Evolutionary conservation across 257 asterid genomes (phyloP).

Genomic region (Lavandula angustifolia): DNA sequence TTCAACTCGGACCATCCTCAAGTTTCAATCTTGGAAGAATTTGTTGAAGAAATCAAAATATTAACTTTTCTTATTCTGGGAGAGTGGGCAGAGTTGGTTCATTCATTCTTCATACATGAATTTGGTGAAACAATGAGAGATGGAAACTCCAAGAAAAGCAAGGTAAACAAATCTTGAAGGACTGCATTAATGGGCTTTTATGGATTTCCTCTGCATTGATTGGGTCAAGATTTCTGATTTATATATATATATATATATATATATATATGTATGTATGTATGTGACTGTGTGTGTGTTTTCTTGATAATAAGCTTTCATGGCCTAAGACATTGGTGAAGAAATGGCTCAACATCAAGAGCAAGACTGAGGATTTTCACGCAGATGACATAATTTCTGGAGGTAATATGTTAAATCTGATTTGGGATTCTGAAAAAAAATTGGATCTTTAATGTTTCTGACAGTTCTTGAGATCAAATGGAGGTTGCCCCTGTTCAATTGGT

Average conservation of each 20-base stretch:
- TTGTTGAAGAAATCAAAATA: conserved; percentile 36
- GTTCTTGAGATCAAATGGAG: conserved; percentile 27
- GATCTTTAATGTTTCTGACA: conserved; percentile 27
- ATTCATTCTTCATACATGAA: conserved; percentile 43
- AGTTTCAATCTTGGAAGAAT: conserved; percentile 12
- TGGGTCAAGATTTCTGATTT: conserved; percentile 42
- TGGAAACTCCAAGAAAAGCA: conserved; percentile 76
- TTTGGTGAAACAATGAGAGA: conserved; percentile 82
- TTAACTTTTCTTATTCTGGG: conserved; percentile 17
- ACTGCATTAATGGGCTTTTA: conserved; percentile 40
- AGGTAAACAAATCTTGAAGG: conserved; percentile 47
- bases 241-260: no score
- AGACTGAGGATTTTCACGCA: conserved; percentile 88
- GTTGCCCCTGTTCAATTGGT: conserved; percentile 22
- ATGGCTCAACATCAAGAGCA: conserved; percentile 88
- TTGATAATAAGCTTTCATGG: conserved; percentile 69
- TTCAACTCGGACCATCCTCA: background rate
- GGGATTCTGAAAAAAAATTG: conserved; percentile 18
- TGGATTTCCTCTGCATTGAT: conserved; percentile 36
- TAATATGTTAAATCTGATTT: conserved; percentile 37
- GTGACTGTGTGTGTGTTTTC: no score
- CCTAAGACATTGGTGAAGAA: conserved; percentile 89
- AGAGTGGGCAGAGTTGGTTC: conserved; percentile 20
- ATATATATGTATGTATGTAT: no score
- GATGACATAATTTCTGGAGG: conserved; percentile 73